These are phyloP conservation scores for Theobroma grandiflorum DNA, from an alignment of 441 rosid genomes.

Conservation along the genomic window DNA sequence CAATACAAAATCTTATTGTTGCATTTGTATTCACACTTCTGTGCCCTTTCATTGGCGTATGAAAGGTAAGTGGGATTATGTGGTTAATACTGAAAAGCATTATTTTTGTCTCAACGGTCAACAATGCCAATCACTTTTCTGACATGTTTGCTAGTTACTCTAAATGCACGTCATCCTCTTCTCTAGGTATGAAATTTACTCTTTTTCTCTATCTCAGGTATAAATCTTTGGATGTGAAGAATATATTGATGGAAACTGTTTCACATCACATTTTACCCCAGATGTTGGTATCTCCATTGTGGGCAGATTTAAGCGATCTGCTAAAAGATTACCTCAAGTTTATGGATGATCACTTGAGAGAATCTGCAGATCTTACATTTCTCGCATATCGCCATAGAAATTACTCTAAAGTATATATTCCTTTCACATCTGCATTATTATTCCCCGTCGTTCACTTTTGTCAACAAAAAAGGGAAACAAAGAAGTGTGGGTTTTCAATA, in stretches of 20 bases:
- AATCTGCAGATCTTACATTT: slow-evolving; percentile 97
- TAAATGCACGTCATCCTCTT: slow-evolving; percentile 13
- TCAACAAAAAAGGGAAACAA: neutral
- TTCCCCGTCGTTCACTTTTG: neutral
- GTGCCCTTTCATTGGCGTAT: slow-evolving; percentile 78
- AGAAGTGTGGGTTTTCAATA: neutral
- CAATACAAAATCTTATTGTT: slow-evolving; percentile 90
- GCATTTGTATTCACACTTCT: slow-evolving; percentile 89
- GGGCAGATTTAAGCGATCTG: slow-evolving; percentile 72
- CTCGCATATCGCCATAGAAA: slow-evolving; percentile 99
- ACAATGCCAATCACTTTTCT: slow-evolving; percentile 1
- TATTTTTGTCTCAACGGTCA: neutral
- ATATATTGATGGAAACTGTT: slow-evolving; percentile 93
- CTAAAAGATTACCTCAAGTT: slow-evolving; percentile 93
- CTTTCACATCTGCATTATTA: neutral
- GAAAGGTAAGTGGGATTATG: slow-evolving; percentile 65
- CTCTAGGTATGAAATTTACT: slow-evolving; percentile 28
- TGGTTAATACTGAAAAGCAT: slow-evolving; percentile 8
- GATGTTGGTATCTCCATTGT: slow-evolving; percentile 88
- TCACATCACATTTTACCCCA: slow-evolving; percentile 90
- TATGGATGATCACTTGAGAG: slow-evolving; percentile 99
- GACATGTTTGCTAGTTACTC: neutral
- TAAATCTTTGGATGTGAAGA: slow-evolving; percentile 95
- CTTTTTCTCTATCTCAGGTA: slow-evolving; percentile 59
- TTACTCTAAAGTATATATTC: slow-evolving; percentile 83